These are phyloP conservation scores for Globisporangium yorkense DNA, from an alignment of 352 stramenopile species.

Conservation along the genomic window DNA sequence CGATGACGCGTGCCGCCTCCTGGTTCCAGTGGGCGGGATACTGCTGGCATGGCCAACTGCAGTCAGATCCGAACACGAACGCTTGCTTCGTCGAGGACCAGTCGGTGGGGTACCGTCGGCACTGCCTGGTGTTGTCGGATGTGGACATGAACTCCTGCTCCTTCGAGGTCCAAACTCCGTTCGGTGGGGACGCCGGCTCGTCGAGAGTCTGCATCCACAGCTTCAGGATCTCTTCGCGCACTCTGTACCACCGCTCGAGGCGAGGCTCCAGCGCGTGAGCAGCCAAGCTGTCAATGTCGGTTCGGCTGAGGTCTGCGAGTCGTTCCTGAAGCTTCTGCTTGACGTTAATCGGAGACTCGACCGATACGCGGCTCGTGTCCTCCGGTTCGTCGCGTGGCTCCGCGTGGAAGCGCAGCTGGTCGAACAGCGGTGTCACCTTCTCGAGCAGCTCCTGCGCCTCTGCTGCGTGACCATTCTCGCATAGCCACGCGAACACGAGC, in stretches of 20 bases:
- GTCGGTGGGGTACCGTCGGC: neutral
- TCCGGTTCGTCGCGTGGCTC: slow-evolving; percentile 2
- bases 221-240: slow-evolving; percentile 10
- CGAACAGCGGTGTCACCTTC: slow-evolving; percentile 9
- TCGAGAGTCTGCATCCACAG: slow-evolving; percentile 15
- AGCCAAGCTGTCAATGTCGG: neutral
- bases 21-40: slow-evolving; percentile 1
- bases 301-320: neutral
- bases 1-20: neutral
- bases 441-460: slow-evolving; percentile 9
- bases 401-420: slow-evolving; percentile 15
- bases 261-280: neutral
- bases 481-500: slow-evolving; percentile 17
- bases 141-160: neutral
- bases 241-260: neutral
- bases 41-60: slow-evolving; percentile 3
- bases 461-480: neutral
- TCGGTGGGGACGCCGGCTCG: slow-evolving; percentile 2
- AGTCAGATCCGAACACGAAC: neutral
- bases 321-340: neutral
- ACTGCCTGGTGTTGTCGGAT: neutral
- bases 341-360: neutral
- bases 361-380: slow-evolving; percentile 10
- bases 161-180: neutral
- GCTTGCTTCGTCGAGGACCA: neutral